Conservation (phyloP, 23 red algal species). For the Pyropia haitanensis region DNA sequence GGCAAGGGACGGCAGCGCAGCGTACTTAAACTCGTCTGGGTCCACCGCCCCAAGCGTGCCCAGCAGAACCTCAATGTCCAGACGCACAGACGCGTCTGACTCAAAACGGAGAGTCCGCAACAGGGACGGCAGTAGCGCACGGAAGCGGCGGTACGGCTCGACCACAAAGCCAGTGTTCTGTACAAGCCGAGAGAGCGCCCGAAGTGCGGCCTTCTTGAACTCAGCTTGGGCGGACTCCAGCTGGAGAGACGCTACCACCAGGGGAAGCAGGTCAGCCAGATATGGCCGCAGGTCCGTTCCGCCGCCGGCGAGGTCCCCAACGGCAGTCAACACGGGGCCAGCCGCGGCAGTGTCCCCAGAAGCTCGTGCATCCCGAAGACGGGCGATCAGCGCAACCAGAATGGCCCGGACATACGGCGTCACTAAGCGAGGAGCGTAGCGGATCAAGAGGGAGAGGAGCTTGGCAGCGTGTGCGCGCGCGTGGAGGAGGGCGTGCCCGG, state of each 20-base stretch:
- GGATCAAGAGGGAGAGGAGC: slow-evolving; percentile 67
- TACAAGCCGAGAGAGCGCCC: slow-evolving; percentile 54
- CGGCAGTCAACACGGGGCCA: slow-evolving; percentile 26
- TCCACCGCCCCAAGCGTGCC: slow-evolving; percentile 86
- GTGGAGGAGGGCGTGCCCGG: slow-evolving; percentile 28
- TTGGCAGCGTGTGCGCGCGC: slow-evolving; percentile 40
- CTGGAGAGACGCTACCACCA: slow-evolving; percentile 59
- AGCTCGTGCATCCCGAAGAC: slow-evolving; percentile 38
- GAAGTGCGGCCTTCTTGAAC: slow-evolving; percentile 44
- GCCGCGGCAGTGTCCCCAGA: slow-evolving; percentile 30
- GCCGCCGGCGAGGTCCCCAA: slow-evolving; percentile 59
- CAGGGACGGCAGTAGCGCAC: slow-evolving; percentile 52
- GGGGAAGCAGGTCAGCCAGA: slow-evolving; percentile 42
- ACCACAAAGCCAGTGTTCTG: slow-evolving; percentile 68
- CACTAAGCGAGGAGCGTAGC: slow-evolving; percentile 55
- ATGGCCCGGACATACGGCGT: slow-evolving; percentile 55
- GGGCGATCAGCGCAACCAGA: slow-evolving; percentile 32
- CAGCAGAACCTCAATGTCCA: slow-evolving; percentile 59
- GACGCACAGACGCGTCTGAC: slow-evolving; percentile 52
- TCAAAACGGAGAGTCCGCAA: slow-evolving; percentile 51
- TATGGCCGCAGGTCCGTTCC: slow-evolving; percentile 57
- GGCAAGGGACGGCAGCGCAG: slow-evolving; percentile 20
- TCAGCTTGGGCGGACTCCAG: slow-evolving; percentile 35
- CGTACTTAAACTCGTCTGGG: slow-evolving; percentile 74
- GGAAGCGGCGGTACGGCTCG: slow-evolving; percentile 62